These are phyloP conservation scores for Hypomontagnella submonticulosa DNA, from an alignment of 495 filamentous ascomycete genomes.

Conservation along the genomic window DNA sequence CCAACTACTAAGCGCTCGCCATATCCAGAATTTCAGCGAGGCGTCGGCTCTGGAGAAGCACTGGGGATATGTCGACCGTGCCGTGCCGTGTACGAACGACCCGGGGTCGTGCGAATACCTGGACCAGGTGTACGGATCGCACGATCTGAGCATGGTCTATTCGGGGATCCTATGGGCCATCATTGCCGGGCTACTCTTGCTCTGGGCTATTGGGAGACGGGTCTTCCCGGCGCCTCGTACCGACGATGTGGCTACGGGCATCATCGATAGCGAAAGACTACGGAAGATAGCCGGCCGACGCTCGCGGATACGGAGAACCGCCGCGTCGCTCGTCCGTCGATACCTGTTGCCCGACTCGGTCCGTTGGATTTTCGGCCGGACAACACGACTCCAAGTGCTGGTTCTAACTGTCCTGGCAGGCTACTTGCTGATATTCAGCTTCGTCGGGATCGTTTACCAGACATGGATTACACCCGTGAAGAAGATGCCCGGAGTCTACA, in stretches of 20 bases:
- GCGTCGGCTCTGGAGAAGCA: slow-evolving; percentile 60
- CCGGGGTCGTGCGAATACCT: slow-evolving; percentile 71
- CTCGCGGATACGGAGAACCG: slow-evolving; percentile 41
- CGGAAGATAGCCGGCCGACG: slow-evolving; percentile 21
- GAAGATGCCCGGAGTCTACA: slow-evolving; percentile 55
- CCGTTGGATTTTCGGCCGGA: slow-evolving; percentile 51
- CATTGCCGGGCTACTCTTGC: slow-evolving; percentile 61
- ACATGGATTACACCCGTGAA: slow-evolving; percentile 70
- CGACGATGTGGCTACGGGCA: slow-evolving; percentile 49
- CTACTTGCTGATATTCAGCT: slow-evolving; percentile 71
- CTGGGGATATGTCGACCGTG: slow-evolving; percentile 70
- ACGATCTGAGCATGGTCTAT: slow-evolving; percentile 70
- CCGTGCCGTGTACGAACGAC: slow-evolving; percentile 69
- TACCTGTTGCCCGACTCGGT: slow-evolving; percentile 59
- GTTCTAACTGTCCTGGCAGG: slow-evolving; percentile 58
- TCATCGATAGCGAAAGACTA: slow-evolving; percentile 20
- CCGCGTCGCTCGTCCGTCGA: slow-evolving; percentile 49
- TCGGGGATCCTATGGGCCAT: slow-evolving; percentile 69
- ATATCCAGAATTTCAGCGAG: slow-evolving; percentile 55
- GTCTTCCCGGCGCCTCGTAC: slow-evolving; percentile 52
- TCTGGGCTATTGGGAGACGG: slow-evolving; percentile 57
- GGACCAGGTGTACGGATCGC: slow-evolving; percentile 68
- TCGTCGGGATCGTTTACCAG: slow-evolving; percentile 68
- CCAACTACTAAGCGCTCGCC: slow-evolving; percentile 34
- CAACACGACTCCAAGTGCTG: slow-evolving; percentile 54